A percentile compares a stretch with the other conserved stretches of the same genome.
Conservation (phyloP, 169 alveolate genomes). For the Babesia sp. region DNA sequence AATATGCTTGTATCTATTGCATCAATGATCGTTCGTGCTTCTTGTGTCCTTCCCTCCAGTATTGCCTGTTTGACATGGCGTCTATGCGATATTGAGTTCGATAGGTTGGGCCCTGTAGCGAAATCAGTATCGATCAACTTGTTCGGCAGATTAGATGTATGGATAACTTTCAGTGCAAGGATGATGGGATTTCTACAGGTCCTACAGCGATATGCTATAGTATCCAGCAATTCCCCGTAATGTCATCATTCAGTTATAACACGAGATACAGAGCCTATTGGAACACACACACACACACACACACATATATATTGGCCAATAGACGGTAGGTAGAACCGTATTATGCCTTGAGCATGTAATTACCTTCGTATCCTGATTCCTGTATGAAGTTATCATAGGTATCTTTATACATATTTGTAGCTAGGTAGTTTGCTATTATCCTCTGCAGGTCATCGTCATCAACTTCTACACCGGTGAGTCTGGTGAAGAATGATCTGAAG, state of each 20-base stretch:
- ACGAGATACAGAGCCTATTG: too few relatives aligned
- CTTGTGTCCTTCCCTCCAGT: slow-evolving; percentile 38
- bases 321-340: too few relatives aligned
- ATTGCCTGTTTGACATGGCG: slow-evolving; percentile 32
- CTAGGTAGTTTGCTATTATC: slow-evolving; percentile 54
- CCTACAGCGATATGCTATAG: not conserved
- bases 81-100: slow-evolving; percentile 48
- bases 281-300: too few relatives aligned
- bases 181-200: slow-evolving; percentile 31
- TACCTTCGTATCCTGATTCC: slow-evolving; percentile 57
- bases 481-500: slow-evolving; percentile 7
- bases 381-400: slow-evolving; percentile 29
- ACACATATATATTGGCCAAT: too few relatives aligned
- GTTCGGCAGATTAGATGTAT: too few relatives aligned
- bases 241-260: slow-evolving; percentile 16
- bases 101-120: slow-evolving; percentile 7
- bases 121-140: too few relatives aligned
- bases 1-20: slow-evolving; percentile 40
- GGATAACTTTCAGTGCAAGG: slow-evolving; percentile 45
- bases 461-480: slow-evolving; percentile 19
- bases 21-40: slow-evolving; percentile 36
- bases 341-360: too few relatives aligned
- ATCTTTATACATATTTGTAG: slow-evolving; percentile 51
- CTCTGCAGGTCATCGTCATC: slow-evolving; percentile 42
- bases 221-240: not conserved